phyloP scores from a whole-genome alignment of 1,284 basidiomycete species.

The Trichosporon asahii region DNA sequence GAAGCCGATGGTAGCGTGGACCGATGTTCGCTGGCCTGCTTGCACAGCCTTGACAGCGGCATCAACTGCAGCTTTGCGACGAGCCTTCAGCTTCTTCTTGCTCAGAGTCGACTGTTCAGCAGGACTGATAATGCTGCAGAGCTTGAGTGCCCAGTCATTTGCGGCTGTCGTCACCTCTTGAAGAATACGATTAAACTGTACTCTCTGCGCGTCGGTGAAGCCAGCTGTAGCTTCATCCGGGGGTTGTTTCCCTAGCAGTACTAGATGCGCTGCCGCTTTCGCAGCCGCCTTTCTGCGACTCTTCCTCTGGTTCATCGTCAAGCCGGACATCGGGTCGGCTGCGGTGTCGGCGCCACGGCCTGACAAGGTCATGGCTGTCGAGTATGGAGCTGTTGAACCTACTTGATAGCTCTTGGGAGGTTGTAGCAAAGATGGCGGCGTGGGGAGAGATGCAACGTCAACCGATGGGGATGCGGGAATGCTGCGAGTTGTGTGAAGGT shows the following conservation, averaged over 20 bases:
- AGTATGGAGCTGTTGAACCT: too few species aligned
- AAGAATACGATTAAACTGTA: not conserved
- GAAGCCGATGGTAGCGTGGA: not conserved
- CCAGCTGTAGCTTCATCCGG: too few species aligned
- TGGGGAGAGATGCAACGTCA: too few species aligned
- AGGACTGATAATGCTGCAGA: not conserved
- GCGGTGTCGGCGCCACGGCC: not conserved
- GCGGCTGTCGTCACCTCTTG: not conserved
- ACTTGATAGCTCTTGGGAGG: too few species aligned
- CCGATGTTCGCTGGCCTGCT: not conserved
- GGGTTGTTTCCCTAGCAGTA: not conserved
- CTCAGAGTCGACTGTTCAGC: not conserved
- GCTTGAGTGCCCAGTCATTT: not conserved
- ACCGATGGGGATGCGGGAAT: too few species aligned
- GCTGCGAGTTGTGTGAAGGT: too few species aligned
- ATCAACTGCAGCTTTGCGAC: not conserved
- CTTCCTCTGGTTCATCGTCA: not conserved
- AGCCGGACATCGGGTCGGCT: not conserved
- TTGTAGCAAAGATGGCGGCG: too few species aligned
- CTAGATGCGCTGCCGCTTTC: not conserved
- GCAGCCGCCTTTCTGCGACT: not conserved
- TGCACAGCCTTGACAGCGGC: not conserved
- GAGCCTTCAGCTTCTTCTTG: not conserved
- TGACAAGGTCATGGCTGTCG: too few species aligned
- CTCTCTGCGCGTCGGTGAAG: not conserved